phyloP scores from a whole-genome alignment of 129 eudicot species.

The Erigeron canadensis region DNA sequence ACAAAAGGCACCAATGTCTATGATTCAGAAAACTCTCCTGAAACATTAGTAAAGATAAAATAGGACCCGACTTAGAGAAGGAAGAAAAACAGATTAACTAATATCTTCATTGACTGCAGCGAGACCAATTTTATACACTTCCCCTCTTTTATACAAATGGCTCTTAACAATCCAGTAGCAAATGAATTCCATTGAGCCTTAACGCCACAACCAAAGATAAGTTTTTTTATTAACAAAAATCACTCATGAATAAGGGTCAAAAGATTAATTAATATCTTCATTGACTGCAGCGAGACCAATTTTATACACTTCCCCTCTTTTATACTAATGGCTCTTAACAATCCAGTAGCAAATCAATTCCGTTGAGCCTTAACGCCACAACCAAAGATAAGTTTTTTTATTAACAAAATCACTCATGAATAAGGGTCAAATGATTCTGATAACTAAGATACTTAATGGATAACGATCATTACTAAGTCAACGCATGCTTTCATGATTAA shows the following conservation, averaged over 20 bases:
- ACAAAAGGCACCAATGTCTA: conserved; percentile 38
- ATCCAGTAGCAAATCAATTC: background rate
- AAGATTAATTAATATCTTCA: conserved; percentile 12
- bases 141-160: background rate
- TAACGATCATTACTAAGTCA: conserved; percentile 2
- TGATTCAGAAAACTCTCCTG: conserved; percentile 35
- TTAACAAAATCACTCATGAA: background rate
- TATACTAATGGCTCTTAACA: background rate
- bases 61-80: conserved; percentile 18
- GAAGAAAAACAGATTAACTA: conserved; percentile 10
- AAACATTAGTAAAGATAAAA: conserved; percentile 30
- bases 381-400: background rate
- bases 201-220: background rate
- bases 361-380: background rate
- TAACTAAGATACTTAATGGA: background rate
- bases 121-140: background rate
- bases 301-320: background rate
- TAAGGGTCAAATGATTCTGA: background rate
- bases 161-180: background rate
- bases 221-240: background rate
- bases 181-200: background rate
- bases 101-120: conserved; percentile 13
- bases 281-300: background rate
- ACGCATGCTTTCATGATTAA: background rate
- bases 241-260: background rate